These are phyloP conservation scores for Aureobasidium sp. DNA, from an alignment of 2,329 filamentous ascomycete species.

Conservation along the genomic window DNA sequence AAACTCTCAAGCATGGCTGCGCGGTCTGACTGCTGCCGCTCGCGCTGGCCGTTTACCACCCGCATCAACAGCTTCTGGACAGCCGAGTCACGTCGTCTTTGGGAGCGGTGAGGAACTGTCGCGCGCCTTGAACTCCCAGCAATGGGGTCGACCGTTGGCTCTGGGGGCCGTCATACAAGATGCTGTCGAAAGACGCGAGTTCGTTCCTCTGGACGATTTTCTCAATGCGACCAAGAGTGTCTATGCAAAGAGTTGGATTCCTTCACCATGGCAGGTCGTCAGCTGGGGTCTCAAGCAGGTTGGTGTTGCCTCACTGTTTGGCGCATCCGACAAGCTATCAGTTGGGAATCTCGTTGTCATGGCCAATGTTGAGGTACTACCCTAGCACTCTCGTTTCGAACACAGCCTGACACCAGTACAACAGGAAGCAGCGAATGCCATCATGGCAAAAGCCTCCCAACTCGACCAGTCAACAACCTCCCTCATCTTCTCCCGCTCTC, in stretches of 20 bases:
- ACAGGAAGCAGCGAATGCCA: conserved; percentile 31
- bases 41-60: conserved; percentile 48
- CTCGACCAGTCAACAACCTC: conserved; percentile 25
- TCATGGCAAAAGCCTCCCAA: conserved; percentile 26
- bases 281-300: conserved; percentile 67
- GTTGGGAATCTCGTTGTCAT: conserved; percentile 58
- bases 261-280: conserved; percentile 60
- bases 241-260: conserved; percentile 60
- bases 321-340: conserved; percentile 44
- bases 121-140: conserved; percentile 61
- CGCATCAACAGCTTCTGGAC: conserved; percentile 14
- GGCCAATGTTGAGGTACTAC: conserved; percentile 48
- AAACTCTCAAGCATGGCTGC: conserved; percentile 72
- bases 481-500: conserved; percentile 23
- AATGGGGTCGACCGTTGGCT: conserved; percentile 73
- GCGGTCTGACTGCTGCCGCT: conserved; percentile 61
- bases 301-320: conserved; percentile 40
- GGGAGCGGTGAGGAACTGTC: conserved; percentile 54
- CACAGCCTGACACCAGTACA: neutral
- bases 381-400: neutral
- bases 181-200: conserved; percentile 56
- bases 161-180: conserved; percentile 72
- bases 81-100: conserved; percentile 36
- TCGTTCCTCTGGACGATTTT: conserved; percentile 66
- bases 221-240: conserved; percentile 57